Evolutionary conservation across 2,329 filamentous ascomycete species (phyloP), one percentile per base, ranked within the genome.

Genomic region (Fonsecaea monophora): DNA sequence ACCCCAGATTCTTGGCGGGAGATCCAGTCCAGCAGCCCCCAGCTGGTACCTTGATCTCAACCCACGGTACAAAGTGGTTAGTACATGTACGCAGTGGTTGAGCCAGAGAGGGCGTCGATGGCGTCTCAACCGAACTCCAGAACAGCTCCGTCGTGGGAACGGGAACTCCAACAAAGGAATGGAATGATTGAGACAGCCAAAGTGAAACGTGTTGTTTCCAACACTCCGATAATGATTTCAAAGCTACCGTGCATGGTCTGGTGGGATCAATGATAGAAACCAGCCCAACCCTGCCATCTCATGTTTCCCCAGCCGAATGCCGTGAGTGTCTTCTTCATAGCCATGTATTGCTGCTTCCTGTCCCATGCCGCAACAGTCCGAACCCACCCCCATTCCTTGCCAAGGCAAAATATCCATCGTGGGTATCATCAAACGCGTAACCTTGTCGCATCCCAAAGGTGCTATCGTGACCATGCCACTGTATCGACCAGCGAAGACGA

Each of bases 401-500:
- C n/a, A 60, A 70, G 63, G 53, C 53, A 55, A 40, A 55, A 50
- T 64, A 42, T 72, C 65, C 70, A 69, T 69, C 68, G 60, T 68
- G 71, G 71, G 70, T 73, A 71, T 71, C 71, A 68, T 73, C 57
- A 70, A 67, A 69, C 68, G 65, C 67, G 65, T 70, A 62, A 69
- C 60, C 70, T 63, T 56, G 42, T 66, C 60, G 53, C 66, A 69
- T 71, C 70, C 68, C 61, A 60, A 66, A 60, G 53, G 66, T 71
- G 71, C 71, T 71, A 70, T 71, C 68, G 63, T 71, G 61, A 64
- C 12, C 64, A 65, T 62, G 61, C 63, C 60, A 55, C 64, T 66
- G 64, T 66, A 64, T 68, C 53, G 65, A 65, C 66, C 70, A 66
- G 40, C 62, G 62, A 65, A 66, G 66, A 62, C 53, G 55, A 57